A percentile compares a stretch with the other conserved stretches of the same genome.
Conservation (phyloP, 2,329 filamentous ascomycete species). For the Lasiodiplodia gonubiensis region DNA sequence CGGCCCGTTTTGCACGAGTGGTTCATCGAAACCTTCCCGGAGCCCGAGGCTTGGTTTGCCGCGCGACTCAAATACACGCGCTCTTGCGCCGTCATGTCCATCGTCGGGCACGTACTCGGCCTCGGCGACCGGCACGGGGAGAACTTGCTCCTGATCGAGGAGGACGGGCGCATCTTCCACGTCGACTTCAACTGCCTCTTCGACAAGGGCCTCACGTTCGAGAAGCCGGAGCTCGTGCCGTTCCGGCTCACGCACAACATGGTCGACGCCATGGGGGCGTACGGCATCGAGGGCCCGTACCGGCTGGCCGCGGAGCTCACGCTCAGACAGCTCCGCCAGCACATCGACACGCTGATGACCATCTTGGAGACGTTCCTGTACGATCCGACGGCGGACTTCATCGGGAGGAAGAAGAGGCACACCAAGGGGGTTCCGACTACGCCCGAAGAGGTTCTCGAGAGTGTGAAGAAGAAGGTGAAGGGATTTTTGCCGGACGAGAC, state of each 20-base stretch:
- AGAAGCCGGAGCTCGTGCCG: conserved; percentile 91
- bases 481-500: conserved; percentile 85
- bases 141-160: conserved; percentile 94
- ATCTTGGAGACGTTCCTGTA: conserved; percentile 97
- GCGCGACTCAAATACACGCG: conserved; percentile 88
- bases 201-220: conserved; percentile 94
- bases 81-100: conserved; percentile 98
- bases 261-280: conserved; percentile 95
- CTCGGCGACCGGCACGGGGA: conserved; percentile 96
- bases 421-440: conserved; percentile 66
- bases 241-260: conserved; percentile 99
- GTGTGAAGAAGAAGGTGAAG: conserved; percentile 83
- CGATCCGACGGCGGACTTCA: conserved; percentile 92
- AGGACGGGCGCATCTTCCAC: conserved; percentile 91
- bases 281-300: conserved; percentile 91
- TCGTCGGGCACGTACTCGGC: conserved; percentile 92
- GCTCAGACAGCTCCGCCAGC: conserved; percentile 79
- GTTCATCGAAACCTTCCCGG: conserved; percentile 95
- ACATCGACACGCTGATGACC: conserved; percentile 96
- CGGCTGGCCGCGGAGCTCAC: conserved; percentile 89
- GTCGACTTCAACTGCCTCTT: conserved; percentile 99
- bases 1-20: conserved; percentile 87
- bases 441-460: conserved; percentile 82
- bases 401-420: conserved; percentile 68
- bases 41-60: conserved; percentile 89